A percentile compares a stretch with the other conserved stretches of the same genome.
Evolutionary conservation across 768 basidiomycete genomes (phyloP).

Genomic region (Termitomyces heimii): DNA sequence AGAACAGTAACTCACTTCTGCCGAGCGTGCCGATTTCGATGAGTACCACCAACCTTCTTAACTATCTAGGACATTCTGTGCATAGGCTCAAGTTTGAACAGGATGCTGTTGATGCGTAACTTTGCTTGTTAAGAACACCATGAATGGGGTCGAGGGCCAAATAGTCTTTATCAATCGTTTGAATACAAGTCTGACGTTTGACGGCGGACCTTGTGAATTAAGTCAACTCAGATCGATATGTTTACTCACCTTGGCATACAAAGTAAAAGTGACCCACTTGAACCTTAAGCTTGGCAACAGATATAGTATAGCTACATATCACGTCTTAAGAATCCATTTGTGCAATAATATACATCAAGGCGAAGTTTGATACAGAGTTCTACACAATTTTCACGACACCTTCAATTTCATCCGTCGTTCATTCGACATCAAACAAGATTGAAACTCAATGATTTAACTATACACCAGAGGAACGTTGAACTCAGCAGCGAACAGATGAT

Average conservation of each 20-base stretch:
- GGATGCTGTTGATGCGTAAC: too few species aligned
- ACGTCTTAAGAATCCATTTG: neutral
- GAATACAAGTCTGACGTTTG: too few species aligned
- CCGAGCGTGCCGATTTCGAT: neutral
- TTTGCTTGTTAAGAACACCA: neutral
- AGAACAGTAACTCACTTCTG: neutral
- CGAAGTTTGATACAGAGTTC: neutral
- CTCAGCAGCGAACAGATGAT: neutral
- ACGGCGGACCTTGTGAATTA: neutral
- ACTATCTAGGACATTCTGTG: neutral
- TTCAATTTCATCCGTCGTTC: too few species aligned
- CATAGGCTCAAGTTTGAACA: neutral
- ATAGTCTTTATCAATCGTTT: neutral
- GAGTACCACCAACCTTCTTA: neutral
- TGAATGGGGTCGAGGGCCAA: neutral
- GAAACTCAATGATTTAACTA: neutral
- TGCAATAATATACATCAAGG: neutral
- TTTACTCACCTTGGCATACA: neutral
- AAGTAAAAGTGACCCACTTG: neutral
- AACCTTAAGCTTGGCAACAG: neutral
- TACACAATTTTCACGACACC: too few species aligned
- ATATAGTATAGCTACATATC: neutral
- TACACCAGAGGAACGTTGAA: neutral
- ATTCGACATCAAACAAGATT: neutral
- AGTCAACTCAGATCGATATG: too few species aligned